Conservation (phyloP, 257 asterid species). For the Capsicum pubescens region DNA sequence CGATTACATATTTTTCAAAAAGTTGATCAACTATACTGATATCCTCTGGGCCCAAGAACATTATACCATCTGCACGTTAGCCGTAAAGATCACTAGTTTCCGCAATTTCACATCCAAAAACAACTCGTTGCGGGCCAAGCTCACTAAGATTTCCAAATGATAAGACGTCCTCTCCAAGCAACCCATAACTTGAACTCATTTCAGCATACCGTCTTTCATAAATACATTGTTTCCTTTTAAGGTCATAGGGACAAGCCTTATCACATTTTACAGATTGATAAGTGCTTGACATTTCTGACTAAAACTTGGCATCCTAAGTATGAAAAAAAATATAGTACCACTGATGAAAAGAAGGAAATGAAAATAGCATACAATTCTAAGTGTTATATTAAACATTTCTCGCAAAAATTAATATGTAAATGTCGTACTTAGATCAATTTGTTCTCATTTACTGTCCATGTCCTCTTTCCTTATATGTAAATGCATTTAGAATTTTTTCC, state of each 20-base stretch:
- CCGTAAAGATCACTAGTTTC: conserved; percentile 94
- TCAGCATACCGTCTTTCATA: conserved; percentile 95
- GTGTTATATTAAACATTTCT: neutral
- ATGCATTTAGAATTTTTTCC: neutral
- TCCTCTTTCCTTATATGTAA: neutral
- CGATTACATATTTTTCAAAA: conserved; percentile 74
- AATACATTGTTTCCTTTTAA: conserved; percentile 62
- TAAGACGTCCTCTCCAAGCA: conserved; percentile 78
- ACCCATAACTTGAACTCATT: conserved; percentile 94
- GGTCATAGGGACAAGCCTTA: conserved; percentile 72
- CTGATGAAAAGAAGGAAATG: neutral
- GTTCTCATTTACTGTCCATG: neutral
- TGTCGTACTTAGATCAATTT: neutral
- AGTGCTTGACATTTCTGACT: conserved; percentile 72
- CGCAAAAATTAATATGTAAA: neutral
- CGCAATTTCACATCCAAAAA: conserved; percentile 84
- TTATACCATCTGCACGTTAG: conserved; percentile 97
- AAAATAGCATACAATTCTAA: neutral
- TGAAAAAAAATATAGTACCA: neutral
- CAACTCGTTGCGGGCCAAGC: conserved; percentile 80
- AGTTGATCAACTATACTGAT: conserved; percentile 94
- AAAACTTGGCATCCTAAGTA: conserved; percentile 80
- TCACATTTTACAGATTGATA: conserved; percentile 80
- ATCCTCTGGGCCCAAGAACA: conserved; percentile 96
- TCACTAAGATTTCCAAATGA: conserved; percentile 92